Conservation (phyloP, 768 basidiomycete species). For the Lepiota venenata region DNA sequence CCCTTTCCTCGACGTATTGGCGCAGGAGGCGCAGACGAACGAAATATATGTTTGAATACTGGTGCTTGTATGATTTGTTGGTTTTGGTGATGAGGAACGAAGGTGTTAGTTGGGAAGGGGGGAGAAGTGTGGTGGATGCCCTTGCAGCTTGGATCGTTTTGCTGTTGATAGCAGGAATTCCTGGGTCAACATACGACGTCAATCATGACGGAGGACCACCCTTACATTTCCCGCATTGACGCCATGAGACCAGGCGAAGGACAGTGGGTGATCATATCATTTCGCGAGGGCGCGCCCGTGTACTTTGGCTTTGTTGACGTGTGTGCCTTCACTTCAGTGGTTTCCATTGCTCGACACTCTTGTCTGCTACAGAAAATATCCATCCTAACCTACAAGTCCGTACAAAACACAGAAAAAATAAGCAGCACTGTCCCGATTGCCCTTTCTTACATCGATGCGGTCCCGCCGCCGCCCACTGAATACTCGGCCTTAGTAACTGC, state of each 20-base stretch:
- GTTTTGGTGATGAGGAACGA: slow-evolving; percentile 41
- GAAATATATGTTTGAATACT: slow-evolving; percentile 59
- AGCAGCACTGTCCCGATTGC: too few relatives aligned
- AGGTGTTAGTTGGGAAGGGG: slow-evolving; percentile 31
- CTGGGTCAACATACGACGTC: neutral
- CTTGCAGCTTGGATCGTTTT: neutral
- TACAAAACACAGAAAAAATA: too few relatives aligned
- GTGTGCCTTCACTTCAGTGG: slow-evolving; percentile 6
- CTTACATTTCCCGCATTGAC: slow-evolving; percentile 14
- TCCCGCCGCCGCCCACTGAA: too few relatives aligned
- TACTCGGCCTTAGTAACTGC: too few relatives aligned
- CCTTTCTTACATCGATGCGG: too few relatives aligned
- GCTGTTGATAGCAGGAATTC: neutral
- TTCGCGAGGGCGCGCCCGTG: slow-evolving; percentile 15
- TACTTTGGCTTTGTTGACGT: slow-evolving; percentile 31
- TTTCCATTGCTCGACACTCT: neutral
- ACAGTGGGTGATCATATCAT: neutral
- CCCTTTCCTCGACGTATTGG: slow-evolving; percentile 36
- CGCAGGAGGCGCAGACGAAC: slow-evolving; percentile 41
- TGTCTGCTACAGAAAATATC: too few relatives aligned
- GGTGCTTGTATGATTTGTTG: slow-evolving; percentile 50
- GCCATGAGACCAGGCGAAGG: neutral
- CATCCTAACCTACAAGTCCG: too few relatives aligned
- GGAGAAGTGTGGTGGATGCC: slow-evolving; percentile 34
- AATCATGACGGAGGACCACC: slow-evolving; percentile 13